Percentiles rank a stretch among this genome's conserved stretches.
These are phyloP conservation scores for Aphanoascus verrucosus DNA, from an alignment of 2,329 filamentous ascomycete species.

Conservation along the genomic window DNA sequence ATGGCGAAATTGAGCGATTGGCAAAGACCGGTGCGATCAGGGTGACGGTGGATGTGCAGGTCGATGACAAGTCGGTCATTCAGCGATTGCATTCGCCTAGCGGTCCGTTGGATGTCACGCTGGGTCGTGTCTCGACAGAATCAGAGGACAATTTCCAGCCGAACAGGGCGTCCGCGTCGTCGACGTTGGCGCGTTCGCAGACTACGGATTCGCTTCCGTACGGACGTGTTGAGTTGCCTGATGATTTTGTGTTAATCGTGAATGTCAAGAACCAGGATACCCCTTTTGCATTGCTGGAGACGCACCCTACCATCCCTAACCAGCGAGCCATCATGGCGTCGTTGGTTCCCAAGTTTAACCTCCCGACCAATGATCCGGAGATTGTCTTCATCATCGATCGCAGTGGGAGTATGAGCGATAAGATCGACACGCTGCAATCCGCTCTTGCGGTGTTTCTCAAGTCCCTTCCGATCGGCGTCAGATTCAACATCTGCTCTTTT, in stretches of 20 bases:
- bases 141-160: slow-evolving; percentile 41
- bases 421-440: slow-evolving; percentile 4
- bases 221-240: slow-evolving; percentile 36
- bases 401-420: slow-evolving; percentile 9
- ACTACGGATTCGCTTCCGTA: slow-evolving; percentile 19
- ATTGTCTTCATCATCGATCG: slow-evolving; percentile 12
- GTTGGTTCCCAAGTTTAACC: slow-evolving; percentile 7
- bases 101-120: slow-evolving; percentile 45
- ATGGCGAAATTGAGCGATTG: background rate
- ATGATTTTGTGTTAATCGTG: slow-evolving; percentile 58
- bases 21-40: background rate
- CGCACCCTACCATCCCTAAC: slow-evolving; percentile 44
- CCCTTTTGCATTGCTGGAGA: slow-evolving; percentile 18
- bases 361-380: slow-evolving; percentile 5
- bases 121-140: slow-evolving; percentile 48
- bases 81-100: slow-evolving; percentile 31
- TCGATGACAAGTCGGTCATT: background rate
- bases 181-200: slow-evolving; percentile 28
- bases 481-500: slow-evolving; percentile 14
- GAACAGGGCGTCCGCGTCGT: slow-evolving; percentile 51
- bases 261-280: slow-evolving; percentile 29
- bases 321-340: slow-evolving; percentile 10
- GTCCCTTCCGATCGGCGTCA: slow-evolving; percentile 20
- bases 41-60: slow-evolving; percentile 6
- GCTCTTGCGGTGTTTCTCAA: slow-evolving; percentile 10